Conservation (phyloP, 83 land plant genomes). For the Diphasiastrum complanatum region DNA sequence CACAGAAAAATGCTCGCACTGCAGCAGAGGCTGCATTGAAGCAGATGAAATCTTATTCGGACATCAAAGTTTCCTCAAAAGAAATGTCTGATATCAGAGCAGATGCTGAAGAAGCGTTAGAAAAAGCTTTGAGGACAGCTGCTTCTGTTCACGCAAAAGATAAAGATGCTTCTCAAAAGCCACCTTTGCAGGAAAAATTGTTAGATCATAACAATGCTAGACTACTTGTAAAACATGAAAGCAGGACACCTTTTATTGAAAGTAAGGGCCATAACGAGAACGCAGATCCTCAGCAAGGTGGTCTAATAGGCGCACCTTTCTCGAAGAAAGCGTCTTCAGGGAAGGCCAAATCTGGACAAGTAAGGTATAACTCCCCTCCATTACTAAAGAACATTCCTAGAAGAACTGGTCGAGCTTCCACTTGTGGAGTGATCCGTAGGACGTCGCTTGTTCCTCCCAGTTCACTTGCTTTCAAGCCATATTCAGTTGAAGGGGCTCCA, state of each 20-base stretch:
- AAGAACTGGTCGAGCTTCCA: conserved; percentile 4
- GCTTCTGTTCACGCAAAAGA: conserved; percentile 2
- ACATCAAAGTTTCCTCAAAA: too few species aligned
- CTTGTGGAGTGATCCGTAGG: conserved; percentile 4
- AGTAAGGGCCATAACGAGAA: conserved; percentile 3
- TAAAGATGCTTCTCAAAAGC: neutral
- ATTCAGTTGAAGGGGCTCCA: neutral
- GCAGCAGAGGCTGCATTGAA: conserved; percentile 57
- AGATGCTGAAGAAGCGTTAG: conserved; percentile 12
- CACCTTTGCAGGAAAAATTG: neutral
- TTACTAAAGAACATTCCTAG: neutral
- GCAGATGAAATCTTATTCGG: too few species aligned
- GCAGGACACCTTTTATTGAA: neutral
- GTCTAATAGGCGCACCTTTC: neutral
- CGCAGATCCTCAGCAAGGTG: conserved; percentile 2
- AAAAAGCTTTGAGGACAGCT: conserved; percentile 4
- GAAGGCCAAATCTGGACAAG: neutral
- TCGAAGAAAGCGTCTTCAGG: neutral
- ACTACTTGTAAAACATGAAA: conserved; percentile 1
- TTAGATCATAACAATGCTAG: neutral
- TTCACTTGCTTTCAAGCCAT: too few species aligned
- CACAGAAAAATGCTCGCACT: conserved; percentile 69
- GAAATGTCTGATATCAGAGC: too few species aligned
- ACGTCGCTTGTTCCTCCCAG: conserved; percentile 12
- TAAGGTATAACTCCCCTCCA: conserved; percentile 12